phyloP scores from a whole-genome alignment of 2,329 filamentous ascomycete species.

The Microcyclospora pomicola region DNA sequence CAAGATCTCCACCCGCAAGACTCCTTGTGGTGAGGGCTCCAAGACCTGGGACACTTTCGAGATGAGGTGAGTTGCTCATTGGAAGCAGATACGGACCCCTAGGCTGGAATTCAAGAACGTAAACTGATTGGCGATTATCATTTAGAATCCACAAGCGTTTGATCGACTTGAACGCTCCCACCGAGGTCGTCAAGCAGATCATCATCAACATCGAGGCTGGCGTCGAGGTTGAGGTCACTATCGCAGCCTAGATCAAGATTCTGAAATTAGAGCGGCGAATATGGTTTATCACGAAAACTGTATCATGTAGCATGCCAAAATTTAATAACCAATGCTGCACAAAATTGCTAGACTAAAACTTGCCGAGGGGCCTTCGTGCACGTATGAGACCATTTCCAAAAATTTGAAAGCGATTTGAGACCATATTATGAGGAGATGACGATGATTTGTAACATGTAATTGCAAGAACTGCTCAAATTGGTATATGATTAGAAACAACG shows the following conservation, averaged over 20 bases:
- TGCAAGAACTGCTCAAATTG: too few relatives aligned
- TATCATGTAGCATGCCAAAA: too few relatives aligned
- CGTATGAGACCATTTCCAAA: too few relatives aligned
- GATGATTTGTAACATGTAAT: too few relatives aligned
- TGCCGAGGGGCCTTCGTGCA: too few relatives aligned
- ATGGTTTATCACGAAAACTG: too few relatives aligned
- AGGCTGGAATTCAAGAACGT: constrained; percentile 19
- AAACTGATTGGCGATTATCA: neutral
- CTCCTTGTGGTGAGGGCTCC: constrained; percentile 96
- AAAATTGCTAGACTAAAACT: too few relatives aligned
- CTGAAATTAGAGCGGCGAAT: too few relatives aligned
- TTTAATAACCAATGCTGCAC: too few relatives aligned
- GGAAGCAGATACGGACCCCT: constrained; percentile 59
- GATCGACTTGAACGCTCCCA: constrained; percentile 69
- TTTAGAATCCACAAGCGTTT: constrained; percentile 24
- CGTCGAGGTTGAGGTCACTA: constrained; percentile 88
- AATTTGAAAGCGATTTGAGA: too few relatives aligned
- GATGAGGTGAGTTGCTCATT: constrained; percentile 51
- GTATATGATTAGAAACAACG: too few relatives aligned
- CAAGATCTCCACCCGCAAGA: constrained; percentile 97
- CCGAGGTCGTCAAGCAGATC: constrained; percentile 94
- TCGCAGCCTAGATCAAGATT: constrained; percentile 52
- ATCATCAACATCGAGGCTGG: constrained; percentile 92
- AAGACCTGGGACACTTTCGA: constrained; percentile 99
- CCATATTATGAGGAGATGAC: neutral